These are phyloP conservation scores for Hydnomerulius pinastri DNA, from an alignment of 768 basidiomycete genomes.

Conservation along the genomic window DNA sequence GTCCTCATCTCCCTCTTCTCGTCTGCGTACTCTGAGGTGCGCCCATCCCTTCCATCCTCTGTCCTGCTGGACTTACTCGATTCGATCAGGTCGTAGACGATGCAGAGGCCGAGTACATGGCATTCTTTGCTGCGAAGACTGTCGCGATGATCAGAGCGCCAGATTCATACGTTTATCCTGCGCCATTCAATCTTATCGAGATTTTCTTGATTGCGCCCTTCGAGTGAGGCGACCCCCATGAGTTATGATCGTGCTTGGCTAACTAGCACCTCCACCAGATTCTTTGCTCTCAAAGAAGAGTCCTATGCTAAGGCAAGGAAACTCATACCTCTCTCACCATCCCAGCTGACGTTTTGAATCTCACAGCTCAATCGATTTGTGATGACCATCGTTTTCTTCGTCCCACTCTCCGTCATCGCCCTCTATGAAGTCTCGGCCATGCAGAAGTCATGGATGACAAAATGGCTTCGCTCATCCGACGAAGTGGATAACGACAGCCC, in stretches of 20 bases:
- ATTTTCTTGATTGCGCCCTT: slow-evolving; percentile 77
- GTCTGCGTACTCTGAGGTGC: slow-evolving; percentile 86
- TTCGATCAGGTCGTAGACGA: slow-evolving; percentile 68
- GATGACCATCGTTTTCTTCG: slow-evolving; percentile 80
- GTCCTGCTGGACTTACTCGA: neutral
- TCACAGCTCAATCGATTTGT: slow-evolving; percentile 70
- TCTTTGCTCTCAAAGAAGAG: slow-evolving; percentile 46
- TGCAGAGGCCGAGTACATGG: slow-evolving; percentile 87
- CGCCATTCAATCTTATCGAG: slow-evolving; percentile 92
- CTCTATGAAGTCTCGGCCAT: slow-evolving; percentile 65
- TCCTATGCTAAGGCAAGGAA: slow-evolving; percentile 58
- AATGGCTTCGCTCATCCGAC: slow-evolving; percentile 64
- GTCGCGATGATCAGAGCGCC: slow-evolving; percentile 84
- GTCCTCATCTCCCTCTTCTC: slow-evolving; percentile 95
- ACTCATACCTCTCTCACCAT: neutral
- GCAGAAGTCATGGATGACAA: slow-evolving; percentile 63
- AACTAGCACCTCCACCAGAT: slow-evolving; percentile 30
- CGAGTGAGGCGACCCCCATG: slow-evolving; percentile 62
- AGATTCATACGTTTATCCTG: slow-evolving; percentile 80
- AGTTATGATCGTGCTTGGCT: neutral
- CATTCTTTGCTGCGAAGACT: slow-evolving; percentile 89
- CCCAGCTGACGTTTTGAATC: slow-evolving; percentile 6
- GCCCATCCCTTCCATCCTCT: slow-evolving; percentile 16
- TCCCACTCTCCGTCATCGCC: slow-evolving; percentile 75
- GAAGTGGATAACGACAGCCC: slow-evolving; percentile 60